Base-by-base conservation (phyloP, 441 rosid genomes). In the Theobroma grandiflorum region DNA sequence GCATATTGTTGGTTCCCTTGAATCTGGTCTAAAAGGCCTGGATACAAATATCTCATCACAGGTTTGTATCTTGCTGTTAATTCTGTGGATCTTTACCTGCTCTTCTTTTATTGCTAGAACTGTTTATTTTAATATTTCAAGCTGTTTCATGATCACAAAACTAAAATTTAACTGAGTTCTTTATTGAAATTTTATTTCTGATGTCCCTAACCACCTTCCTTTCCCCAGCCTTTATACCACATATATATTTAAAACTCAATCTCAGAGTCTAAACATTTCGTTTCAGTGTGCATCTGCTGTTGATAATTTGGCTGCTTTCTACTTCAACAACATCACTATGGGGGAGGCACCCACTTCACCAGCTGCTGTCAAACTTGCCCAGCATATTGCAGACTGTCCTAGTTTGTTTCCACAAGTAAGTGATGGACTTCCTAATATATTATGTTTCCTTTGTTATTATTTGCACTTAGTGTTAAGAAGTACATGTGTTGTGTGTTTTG, bases 1-100 rank as follows among this genome's bases (percentile, higher is more conserved):
- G 95, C 98, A 97, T 87, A 88, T 97, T n/a, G 95, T 92, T 57
- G 90, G 98, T 58, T 97, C 99, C 58, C 98, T 97, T 83, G 99
- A 96, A 87, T 96, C 99, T 63, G 99, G 99, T 75, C 95, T 97
- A 78, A 95, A 91, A 87, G 98, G 95, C 57, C 87, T 95, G 80
- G 97, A 97, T 84, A 84, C 96, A 50, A 90, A 83, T 86, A 96
- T 97, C 84, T 96, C 99, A 75, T 90, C 98, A 74, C 99, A 96
- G 98, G 99, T 94, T 43, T 77, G 90, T 76, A 65, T 72, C 79
- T 26, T 72, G 37, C 82, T 49, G 57, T 26, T 45, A 59, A 59
- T 79, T 43, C 52, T 57, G 2, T n/a, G 55, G 38, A 74, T 72
- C 20, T 22, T 18, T 50, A 53, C 72, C 63, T 31, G 12, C 15